Evolutionary conservation across 805 yeast species (phyloP), one percentile per base, ranked within the genome.

Genomic region (Allodekkera sacchari): DNA sequence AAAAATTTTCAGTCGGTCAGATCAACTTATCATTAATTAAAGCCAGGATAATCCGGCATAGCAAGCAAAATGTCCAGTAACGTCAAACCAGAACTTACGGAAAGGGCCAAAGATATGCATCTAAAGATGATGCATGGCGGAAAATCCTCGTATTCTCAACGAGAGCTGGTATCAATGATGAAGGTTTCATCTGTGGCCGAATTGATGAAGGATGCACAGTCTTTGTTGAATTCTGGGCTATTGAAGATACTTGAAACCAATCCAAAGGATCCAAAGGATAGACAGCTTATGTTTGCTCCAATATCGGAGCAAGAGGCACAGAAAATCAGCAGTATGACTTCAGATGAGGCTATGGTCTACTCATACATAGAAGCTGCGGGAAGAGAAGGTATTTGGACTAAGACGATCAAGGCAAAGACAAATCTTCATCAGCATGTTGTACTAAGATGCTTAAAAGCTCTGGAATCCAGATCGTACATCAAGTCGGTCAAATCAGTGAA

Each of bases 301-400:
- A 80, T 84, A 2, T 66, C 77, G 6, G 57, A 66, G 25, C 61
- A 70, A 9, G 96, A 87, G 40, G 96, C 96, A 7, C 69, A 61
- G 18, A 83, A 83, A 48, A 73, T 84, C 39, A 65, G 77, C 17
- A 68, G 75, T 23, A 87, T 89, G 96, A 52, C 71, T 7, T 71
- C 78, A 18, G 98, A 92, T 47, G 97, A 92, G 57, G 79, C 88
- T 16, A 73, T 89, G 72, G 81, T 89, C 18, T 89, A 89, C 52
- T 78, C 92, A 1, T 80, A 87, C 48, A 89, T 89, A 41, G 95
- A 84, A 48, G 94, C 94, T 0, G 72, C 94, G 6, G 95, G 92
- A 4, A 67, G 97, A 55, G 96, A 88, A 57, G 96, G 96, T 27
- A 85, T 88, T 32, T 88, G 96, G 96, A 82, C 95, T 9, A 85